A percentile compares a stretch with the other conserved stretches of the same genome.
phyloP scores from a whole-genome alignment of 306 rosid genomes.

The Gynostemma pentaphyllum region DNA sequence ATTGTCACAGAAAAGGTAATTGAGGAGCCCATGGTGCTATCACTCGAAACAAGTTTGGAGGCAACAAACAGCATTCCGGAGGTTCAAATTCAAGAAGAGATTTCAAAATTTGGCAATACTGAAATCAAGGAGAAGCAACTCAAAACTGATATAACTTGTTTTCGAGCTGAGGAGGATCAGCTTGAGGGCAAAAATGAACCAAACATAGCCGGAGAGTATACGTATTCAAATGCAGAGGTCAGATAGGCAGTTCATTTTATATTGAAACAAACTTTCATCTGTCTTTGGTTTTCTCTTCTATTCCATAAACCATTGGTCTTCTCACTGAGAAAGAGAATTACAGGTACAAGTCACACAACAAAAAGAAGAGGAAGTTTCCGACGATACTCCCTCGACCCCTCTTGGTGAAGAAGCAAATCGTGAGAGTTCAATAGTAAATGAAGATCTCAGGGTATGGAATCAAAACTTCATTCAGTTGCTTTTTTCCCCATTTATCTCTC shows the following conservation, averaged over 20 bases:
- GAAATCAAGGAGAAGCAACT: slow-evolving; percentile 10
- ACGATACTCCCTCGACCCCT: background rate
- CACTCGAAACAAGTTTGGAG: background rate
- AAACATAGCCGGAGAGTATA: background rate
- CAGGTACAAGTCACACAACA: slow-evolving; percentile 19
- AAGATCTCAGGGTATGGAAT: background rate
- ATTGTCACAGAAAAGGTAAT: background rate
- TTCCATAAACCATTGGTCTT: background rate
- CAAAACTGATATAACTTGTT: slow-evolving; percentile 6
- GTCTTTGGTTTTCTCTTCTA: background rate
- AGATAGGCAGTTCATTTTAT: background rate
- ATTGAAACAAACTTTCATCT: background rate
- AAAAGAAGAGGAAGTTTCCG: slow-evolving; percentile 8
- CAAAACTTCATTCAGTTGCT: background rate
- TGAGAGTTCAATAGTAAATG: slow-evolving; percentile 5
- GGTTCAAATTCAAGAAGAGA: slow-evolving; percentile 6
- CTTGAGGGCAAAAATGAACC: slow-evolving; percentile 11
- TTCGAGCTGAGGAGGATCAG: slow-evolving; percentile 3
- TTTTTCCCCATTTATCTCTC: background rate
- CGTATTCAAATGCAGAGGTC: slow-evolving; percentile 17
- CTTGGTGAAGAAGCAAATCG: slow-evolving; percentile 3
- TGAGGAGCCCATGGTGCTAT: no score
- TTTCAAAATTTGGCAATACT: slow-evolving; percentile 11
- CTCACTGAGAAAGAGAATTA: background rate
- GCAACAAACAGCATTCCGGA: background rate